These are phyloP conservation scores for Penicillium subrubescens DNA, from an alignment of 495 filamentous ascomycete genomes.

Conservation along the genomic window DNA sequence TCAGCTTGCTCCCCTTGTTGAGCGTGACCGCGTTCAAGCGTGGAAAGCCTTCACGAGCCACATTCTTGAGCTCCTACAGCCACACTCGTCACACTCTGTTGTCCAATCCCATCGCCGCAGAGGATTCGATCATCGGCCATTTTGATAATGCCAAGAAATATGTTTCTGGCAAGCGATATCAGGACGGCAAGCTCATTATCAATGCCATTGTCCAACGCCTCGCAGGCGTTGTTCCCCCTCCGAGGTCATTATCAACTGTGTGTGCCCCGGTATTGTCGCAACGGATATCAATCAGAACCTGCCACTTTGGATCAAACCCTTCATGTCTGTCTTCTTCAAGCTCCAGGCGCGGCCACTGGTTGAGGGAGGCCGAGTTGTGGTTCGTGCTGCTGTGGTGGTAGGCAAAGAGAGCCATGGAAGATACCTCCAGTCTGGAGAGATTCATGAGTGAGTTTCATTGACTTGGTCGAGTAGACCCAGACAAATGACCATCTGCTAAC, in stretches of 20 bases:
- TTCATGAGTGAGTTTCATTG: not conserved
- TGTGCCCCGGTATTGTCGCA: conserved; percentile 32
- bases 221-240: conserved; percentile 13
- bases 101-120: conserved; percentile 6
- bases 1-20: conserved; percentile 29
- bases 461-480: not conserved
- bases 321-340: conserved; percentile 16
- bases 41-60: conserved; percentile 23
- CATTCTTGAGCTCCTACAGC: conserved; percentile 26
- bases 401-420: conserved; percentile 30
- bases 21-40: conserved; percentile 15
- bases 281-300: conserved; percentile 19
- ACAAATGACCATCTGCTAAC: not conserved
- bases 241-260: conserved; percentile 29
- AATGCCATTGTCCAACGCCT: conserved; percentile 27
- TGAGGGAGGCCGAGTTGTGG: conserved; percentile 16
- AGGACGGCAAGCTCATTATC: conserved; percentile 32
- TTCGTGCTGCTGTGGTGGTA: conserved; percentile 20
- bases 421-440: conserved; percentile 9
- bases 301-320: conserved; percentile 14
- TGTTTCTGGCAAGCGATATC: conserved; percentile 15
- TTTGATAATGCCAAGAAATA: conserved; percentile 21
- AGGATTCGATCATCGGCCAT: conserved; percentile 17
- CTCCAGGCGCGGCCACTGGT: conserved; percentile 1
- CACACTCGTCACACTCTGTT: conserved; percentile 19